phyloP scores from a whole-genome alignment of 306 rosid species.

The Amphicarpaea edgeworthii region DNA sequence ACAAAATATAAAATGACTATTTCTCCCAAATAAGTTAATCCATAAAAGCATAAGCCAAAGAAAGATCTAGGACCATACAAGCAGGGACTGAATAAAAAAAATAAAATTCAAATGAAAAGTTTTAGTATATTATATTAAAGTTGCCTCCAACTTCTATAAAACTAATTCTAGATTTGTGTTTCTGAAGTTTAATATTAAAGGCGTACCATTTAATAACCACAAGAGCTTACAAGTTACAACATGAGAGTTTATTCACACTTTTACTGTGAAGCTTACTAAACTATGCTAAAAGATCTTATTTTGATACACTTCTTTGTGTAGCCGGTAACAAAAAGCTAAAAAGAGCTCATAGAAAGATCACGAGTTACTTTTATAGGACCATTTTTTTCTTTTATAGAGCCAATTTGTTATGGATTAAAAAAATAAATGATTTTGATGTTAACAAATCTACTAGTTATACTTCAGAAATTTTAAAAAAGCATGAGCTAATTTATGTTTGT shows the following conservation, averaged over 20 bases:
- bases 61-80: not conserved
- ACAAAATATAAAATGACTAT: not conserved
- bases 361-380: not conserved
- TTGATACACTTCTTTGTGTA: not conserved
- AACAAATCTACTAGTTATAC: too few relatives aligned
- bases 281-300: not conserved
- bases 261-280: not conserved
- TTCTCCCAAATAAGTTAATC: not conserved
- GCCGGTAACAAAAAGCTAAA: not conserved
- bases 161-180: conserved; percentile 4
- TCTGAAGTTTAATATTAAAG: conserved; percentile 2
- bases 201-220: too few relatives aligned
- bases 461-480: too few relatives aligned
- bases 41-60: conserved; percentile 20
- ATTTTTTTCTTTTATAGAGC: too few relatives aligned
- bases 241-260: not conserved
- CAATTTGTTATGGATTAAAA: too few relatives aligned
- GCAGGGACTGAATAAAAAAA: not conserved
- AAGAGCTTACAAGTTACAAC: too few relatives aligned
- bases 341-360: not conserved
- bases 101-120: conserved; percentile 1
- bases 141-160: conserved; percentile 24
- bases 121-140: not conserved
- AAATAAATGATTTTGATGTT: too few relatives aligned
- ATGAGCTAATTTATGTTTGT: too few relatives aligned